Evolutionary conservation across 1,139 yeast genomes (phyloP), one percentile per base, ranked within the genome.

Genomic region (Yamadazyma kanchanaburiensis): DNA sequence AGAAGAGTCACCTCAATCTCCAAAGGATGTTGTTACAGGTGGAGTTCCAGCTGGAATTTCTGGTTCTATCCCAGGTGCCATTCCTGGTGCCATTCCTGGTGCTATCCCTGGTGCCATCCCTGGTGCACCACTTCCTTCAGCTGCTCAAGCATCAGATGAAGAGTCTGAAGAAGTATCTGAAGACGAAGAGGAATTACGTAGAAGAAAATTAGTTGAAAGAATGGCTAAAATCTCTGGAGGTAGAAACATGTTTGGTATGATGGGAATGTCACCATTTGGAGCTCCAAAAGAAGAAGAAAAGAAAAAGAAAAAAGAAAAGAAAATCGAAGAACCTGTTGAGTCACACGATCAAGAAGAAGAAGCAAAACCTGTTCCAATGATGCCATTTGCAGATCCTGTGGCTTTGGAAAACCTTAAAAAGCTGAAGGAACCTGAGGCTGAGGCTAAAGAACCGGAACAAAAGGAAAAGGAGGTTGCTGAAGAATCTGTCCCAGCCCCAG

Each of bases 151-250:
- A 24, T 35, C 23, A 5, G 39, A 31, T 9, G 42, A 34, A 11
- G 40, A 28, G 12, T 39, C 26, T 15, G 49, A 31, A 4, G 46
- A 46, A n/a, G 51, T 37, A 2, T 58, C 42, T 3, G 61, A 73
- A 25, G 89, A 81, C 25, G 82, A 80, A 27, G 97, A 88, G 51
- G 96, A 87, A 43, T 68, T 81, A 12, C 77, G 82, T 38, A 75
- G 94, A 48, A 74, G 83, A 35, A 87, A 80, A 11, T 68, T 91
- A 34, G 81, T 95, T 20, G 96, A 86, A 45, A 76, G 97, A 43
- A 91, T 91, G 96, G 98, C 99, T 12, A 87, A 83, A 47, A 74
- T 94, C 15, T 85, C 97, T 0, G 89, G 89, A 12, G 96, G 95
- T 10, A 81, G 94, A 52, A 94, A 94, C 32, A 82, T 84, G 83